Base-by-base conservation (phyloP, 345 rosid species). In the Draba incana region DNA sequence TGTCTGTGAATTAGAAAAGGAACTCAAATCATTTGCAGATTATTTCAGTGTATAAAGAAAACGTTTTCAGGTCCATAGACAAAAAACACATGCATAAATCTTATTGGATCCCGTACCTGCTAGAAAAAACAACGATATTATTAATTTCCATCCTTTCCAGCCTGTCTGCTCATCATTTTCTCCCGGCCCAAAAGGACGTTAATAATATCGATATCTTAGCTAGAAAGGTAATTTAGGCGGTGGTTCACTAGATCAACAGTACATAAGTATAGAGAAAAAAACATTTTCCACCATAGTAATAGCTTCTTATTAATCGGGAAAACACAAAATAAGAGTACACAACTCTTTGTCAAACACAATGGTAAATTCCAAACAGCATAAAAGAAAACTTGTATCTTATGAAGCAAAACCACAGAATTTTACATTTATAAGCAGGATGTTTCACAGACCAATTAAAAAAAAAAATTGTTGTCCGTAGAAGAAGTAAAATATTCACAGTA, bases 41-140 rank as follows among this genome's bases (percentile, higher is more conserved):
- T n/a, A n/a, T n/a, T n/a, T n/a, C n/a, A n/a, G n/a, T n/a, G n/a
- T n/a, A n/a, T n/a, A n/a, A n/a, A n/a, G n/a, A n/a, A n/a, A n/a
- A n/a, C n/a, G n/a, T n/a, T n/a, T n/a, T n/a, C n/a, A n/a, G n/a
- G n/a, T n/a, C n/a, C n/a, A n/a, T n/a, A n/a, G n/a, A n/a, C n/a
- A n/a, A n/a, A n/a, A n/a, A n/a, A n/a, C n/a, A n/a, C n/a, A n/a
- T n/a, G n/a, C n/a, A n/a, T n/a, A n/a, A n/a, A n/a, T n/a, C n/a
- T n/a, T n/a, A 92, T 92, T 50, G 98, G 96, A 67, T 92, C 98
- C 71, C 98, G 92, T 58, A 89, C 87, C 98, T 92, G 79, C 31
- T 53, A 71, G 44, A 74, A 60, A 64, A 35, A 3, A 68, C 20
- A 72, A 47, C 42, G 8, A 69, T 14, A 37, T 62, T 57, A n/a